Conservation (phyloP, 495 filamentous ascomycete genomes). For the Alectoria sarmentosa region DNA sequence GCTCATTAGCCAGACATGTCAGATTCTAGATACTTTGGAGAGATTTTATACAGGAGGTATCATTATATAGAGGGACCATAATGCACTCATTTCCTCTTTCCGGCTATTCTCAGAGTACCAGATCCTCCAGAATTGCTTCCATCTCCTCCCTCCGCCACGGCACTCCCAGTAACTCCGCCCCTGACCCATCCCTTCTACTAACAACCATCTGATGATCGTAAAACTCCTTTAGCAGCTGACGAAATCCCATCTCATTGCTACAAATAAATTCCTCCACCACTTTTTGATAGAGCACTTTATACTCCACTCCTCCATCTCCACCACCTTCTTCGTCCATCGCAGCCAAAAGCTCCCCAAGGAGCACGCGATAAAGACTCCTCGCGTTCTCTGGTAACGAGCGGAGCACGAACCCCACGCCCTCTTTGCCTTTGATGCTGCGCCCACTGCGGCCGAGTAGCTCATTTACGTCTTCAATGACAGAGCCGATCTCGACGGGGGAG, state of each 20-base stretch:
- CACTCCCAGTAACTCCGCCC: conserved; percentile 76
- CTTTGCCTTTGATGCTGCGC: conserved; percentile 76
- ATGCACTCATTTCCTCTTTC: no score
- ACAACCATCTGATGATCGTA: conserved; percentile 96
- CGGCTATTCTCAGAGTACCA: conserved; percentile 46
- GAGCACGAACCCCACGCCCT: conserved; percentile 87
- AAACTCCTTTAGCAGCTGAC: conserved; percentile 92
- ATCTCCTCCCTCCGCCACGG: conserved; percentile 85
- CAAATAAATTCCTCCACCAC: conserved; percentile 95
- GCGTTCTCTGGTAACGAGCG: conserved; percentile 89
- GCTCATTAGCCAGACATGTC: background rate
- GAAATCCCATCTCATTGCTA: conserved; percentile 90
- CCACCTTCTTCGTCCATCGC: conserved; percentile 46
- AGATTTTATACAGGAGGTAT: conserved; percentile 10
- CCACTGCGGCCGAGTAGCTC: conserved; percentile 77
- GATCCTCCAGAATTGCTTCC: conserved; percentile 81
- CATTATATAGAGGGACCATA: no score
- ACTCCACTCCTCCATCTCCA: conserved; percentile 55
- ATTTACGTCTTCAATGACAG: conserved; percentile 81
- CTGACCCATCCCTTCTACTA: conserved; percentile 73
- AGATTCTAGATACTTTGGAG: background rate
- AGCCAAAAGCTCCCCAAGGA: conserved; percentile 80
- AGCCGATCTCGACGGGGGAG: conserved; percentile 52
- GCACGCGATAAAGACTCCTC: conserved; percentile 70
- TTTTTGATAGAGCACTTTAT: conserved; percentile 85